phyloP scores from a whole-genome alignment of 2,329 filamentous ascomycete genomes.

The Capronia coronata region DNA sequence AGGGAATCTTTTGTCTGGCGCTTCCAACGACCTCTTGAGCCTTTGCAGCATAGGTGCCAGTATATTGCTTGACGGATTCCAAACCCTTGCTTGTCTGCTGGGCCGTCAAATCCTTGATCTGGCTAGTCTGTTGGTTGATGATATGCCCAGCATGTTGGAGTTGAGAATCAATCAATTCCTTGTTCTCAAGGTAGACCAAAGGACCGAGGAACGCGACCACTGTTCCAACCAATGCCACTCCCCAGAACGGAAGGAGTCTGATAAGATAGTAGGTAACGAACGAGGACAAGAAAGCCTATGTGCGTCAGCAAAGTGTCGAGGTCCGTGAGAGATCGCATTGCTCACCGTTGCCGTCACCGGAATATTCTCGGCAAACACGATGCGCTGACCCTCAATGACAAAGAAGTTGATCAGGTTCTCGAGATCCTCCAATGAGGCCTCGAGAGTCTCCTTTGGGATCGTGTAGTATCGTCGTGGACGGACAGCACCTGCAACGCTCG shows the following conservation, averaged over 20 bases:
- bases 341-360: constrained; percentile 54
- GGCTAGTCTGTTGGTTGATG: constrained; percentile 52
- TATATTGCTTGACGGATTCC: constrained; percentile 52
- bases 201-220: constrained; percentile 54
- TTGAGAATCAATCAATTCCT: constrained; percentile 57
- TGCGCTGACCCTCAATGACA: constrained; percentile 60
- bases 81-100: constrained; percentile 55
- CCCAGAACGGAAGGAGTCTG: constrained; percentile 61
- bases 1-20: constrained; percentile 33
- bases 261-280: constrained; percentile 59
- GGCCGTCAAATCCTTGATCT: constrained; percentile 54
- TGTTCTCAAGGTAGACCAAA: constrained; percentile 59
- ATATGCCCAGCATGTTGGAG: constrained; percentile 50
- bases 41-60: constrained; percentile 55
- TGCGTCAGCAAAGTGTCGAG: constrained; percentile 5
- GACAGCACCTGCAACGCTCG: constrained; percentile 55
- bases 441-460: constrained; percentile 57
- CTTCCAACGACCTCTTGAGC: constrained; percentile 47
- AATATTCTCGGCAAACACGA: constrained; percentile 61
- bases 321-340: constrained; percentile 7
- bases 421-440: constrained; percentile 55
- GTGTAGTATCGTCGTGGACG: constrained; percentile 60
- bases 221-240: constrained; percentile 52
- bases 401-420: constrained; percentile 63
- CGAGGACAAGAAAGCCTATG: constrained; percentile 53